Base-by-base conservation (phyloP, 768 basidiomycete genomes). In the Russula earlei region DNA sequence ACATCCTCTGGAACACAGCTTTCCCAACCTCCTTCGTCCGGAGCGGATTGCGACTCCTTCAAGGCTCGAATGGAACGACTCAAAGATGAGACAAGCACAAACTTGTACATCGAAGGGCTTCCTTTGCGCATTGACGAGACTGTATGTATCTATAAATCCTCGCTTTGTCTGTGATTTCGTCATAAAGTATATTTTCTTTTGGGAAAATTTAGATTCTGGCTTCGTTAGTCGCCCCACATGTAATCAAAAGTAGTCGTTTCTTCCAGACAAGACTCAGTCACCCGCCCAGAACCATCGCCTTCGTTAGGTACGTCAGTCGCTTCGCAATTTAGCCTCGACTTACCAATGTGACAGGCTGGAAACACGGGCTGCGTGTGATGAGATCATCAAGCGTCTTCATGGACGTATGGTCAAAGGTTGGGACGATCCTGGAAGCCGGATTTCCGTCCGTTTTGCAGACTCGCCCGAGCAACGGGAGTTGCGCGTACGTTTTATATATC, bases 61-160 rank as follows among this genome's bases (percentile, higher is more conserved):
- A 88, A 87, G 68, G 71, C 77, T n/a, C 79, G 80, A 67, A 90
- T 90, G 87, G 87, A 87, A 65, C 80, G 77, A 55, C 70, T 88
- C 50, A 76, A 77, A 56, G 87, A 90, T 65, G 70, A 71, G 47
- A 66, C 65, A 15, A 87, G 85, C 51, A 88, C 86, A 17, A 89
- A 90, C 67, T 67, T 91, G 58, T 91, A 91, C 68, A 82, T 91
- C 67, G 87, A 91, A 69, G 86, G 87, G 74, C 73, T 89, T 37
- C 87, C 87, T 1, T 62, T 88, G 59, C 82, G 77, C 59, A 82
- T 82, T 61, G 83, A 87, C 52, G 85, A 84, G 62, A 73, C 77
- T 55, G 83, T 84, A 59, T 27, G 76, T 15, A 5, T 22, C 34
- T 11, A 27, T 9, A 43, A 14, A 20, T 11, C 36, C 7, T 17